Evolutionary conservation across 495 filamentous ascomycete species (phyloP).

Genomic region (Penicillium simplicissimum): DNA sequence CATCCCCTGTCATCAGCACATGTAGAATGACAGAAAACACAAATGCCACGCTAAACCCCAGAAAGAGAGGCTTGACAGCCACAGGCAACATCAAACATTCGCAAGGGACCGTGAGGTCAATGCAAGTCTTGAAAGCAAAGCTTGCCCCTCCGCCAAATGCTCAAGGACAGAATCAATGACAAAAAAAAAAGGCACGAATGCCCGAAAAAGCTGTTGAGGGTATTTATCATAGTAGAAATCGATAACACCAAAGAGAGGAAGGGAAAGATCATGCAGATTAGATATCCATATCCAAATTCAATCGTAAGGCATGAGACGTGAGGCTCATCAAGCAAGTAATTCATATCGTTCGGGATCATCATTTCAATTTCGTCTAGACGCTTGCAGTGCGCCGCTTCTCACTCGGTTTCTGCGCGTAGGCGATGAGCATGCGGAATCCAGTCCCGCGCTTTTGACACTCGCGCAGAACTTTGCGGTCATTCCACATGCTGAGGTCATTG

Average conservation of each 20-base stretch:
- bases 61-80: not conserved
- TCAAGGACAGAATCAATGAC: not conserved
- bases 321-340: conserved; percentile 2
- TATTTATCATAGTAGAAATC: conserved; percentile 11
- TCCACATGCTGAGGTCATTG: conserved; percentile 70
- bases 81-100: not conserved
- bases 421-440: conserved; percentile 86
- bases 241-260: not conserved
- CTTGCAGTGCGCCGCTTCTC: conserved; percentile 60
- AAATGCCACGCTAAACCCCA: conserved; percentile 4
- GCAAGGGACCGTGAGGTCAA: conserved; percentile 26
- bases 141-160: conserved; percentile 9
- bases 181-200: not conserved
- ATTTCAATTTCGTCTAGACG: conserved; percentile 34
- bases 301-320: not conserved
- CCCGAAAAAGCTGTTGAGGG: conserved; percentile 14
- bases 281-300: not conserved
- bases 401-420: conserved; percentile 81
- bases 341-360: conserved; percentile 4
- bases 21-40: not conserved
- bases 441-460: conserved; percentile 87
- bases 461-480: conserved; percentile 68
- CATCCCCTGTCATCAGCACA: not conserved
- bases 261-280: conserved; percentile 1
- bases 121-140: conserved; percentile 22